Evolutionary conservation across 441 rosid genomes (phyloP).

Genomic region (Manihot esculenta): DNA sequence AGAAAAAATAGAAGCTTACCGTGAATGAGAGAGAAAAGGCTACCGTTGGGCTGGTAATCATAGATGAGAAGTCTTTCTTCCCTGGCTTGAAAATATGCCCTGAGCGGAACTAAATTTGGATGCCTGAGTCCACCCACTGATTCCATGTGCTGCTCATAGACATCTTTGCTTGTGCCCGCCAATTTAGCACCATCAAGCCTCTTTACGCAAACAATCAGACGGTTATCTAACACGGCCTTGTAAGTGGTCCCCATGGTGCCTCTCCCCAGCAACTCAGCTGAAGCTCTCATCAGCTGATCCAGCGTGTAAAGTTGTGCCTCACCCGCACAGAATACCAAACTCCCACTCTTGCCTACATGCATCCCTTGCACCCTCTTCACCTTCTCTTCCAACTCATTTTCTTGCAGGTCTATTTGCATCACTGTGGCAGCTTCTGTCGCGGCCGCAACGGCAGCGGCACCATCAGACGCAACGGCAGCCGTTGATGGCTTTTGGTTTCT

Average conservation of each 20-base stretch:
- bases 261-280: conserved; percentile 85
- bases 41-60: conserved; percentile 84
- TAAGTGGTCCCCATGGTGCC: conserved; percentile 77
- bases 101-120: conserved; percentile 70
- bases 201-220: conserved; percentile 69
- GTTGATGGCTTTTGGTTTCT: conserved; percentile 31
- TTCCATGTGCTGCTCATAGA: conserved; percentile 70
- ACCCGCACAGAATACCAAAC: conserved; percentile 61
- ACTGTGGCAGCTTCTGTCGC: conserved; percentile 46
- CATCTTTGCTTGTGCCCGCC: conserved; percentile 42
- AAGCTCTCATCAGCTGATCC: conserved; percentile 84
- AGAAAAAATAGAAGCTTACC: conserved; percentile 40
- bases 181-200: conserved; percentile 69
- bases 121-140: conserved; percentile 67
- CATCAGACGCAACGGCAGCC: conserved; percentile 27
- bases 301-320: conserved; percentile 58
- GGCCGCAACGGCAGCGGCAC: conserved; percentile 32
- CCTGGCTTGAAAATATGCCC: conserved; percentile 75
- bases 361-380: conserved; percentile 62
- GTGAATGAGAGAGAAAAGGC: conserved; percentile 82
- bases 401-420: conserved; percentile 58
- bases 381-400: conserved; percentile 61
- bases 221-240: conserved; percentile 71
- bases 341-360: conserved; percentile 53
- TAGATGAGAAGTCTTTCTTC: conserved; percentile 84